Evolutionary conservation across 164 flowering plant species (phyloP).

Genomic region (Sextonia rubra): DNA sequence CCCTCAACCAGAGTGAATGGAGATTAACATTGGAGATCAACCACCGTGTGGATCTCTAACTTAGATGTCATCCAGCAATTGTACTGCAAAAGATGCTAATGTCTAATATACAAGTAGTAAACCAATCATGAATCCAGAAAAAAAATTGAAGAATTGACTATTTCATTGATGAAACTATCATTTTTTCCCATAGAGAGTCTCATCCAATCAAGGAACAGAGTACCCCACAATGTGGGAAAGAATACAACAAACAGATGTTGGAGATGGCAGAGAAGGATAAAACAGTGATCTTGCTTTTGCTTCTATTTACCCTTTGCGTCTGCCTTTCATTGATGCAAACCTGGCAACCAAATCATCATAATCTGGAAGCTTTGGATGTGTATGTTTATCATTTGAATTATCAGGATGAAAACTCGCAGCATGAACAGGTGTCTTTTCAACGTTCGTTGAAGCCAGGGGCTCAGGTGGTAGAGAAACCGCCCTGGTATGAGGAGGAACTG

Average conservation of each 20-base stretch:
- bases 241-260: no score
- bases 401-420: conserved; percentile 55
- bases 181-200: no score
- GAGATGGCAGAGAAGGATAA: not conserved
- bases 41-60: no score
- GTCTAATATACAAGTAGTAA: no score
- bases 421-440: conserved; percentile 41
- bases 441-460: conserved; percentile 27
- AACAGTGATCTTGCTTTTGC: not conserved
- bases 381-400: conserved; percentile 21
- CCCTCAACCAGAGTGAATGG: no score
- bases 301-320: not conserved
- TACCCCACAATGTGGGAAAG: not conserved
- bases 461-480: conserved; percentile 62
- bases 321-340: conserved; percentile 62
- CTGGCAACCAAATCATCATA: conserved; percentile 50
- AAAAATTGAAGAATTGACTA: no score
- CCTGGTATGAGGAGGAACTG: conserved; percentile 32
- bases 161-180: no score
- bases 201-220: not conserved
- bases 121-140: no score
- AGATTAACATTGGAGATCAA: no score
- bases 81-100: no score
- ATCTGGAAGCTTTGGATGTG: conserved; percentile 60
- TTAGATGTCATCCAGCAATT: no score